Base-by-base conservation (phyloP, 768 basidiomycete species). In the Sutorius australiensis region DNA sequence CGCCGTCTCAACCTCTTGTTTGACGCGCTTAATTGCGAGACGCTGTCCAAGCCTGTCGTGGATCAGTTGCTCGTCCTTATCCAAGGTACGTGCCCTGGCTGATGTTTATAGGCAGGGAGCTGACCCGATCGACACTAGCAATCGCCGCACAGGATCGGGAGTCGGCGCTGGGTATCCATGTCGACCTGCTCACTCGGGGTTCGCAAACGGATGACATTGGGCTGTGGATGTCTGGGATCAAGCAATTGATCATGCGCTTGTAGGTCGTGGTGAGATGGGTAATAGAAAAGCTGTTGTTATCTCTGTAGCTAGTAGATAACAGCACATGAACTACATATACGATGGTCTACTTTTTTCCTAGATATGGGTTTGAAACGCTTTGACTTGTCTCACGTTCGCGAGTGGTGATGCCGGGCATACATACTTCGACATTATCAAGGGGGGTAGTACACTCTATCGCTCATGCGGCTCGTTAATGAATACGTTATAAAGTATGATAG, bases 1-100 rank as follows among this genome's bases (percentile, higher is more conserved):
- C 80, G 92, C 17, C 80, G 95, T 31, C 76, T 95, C 60, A 93
- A 86, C 64, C 80, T 84, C 0, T 70, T 98, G 41, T 97, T 95
- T 62, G 95, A 97, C 65, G 86, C 84, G n/a, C 72, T 98, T 60
- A 97, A 98, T 68, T 93, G 91, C 64, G 84, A 92, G 61, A 88
- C 89, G 7, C 66, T 97, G 17, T 86, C 90, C 13, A 74, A 75
- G 54, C 67, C 79, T 11, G 83, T 91, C 21, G 78, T 88, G 13
- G 87, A 88, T 39, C 83, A 89, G 58, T 72, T 97, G 30, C 63
- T 82, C 19, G 80, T 83, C 38, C 75, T 98, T 40, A 78, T 83
- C 4, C 77, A 80, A 75, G 94, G 93, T 94, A 56, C 39, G 61
- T 31, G 77, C 62, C 1, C 5, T n/a, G 27, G 37, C 39, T 28